A percentile compares a stretch with the other conserved stretches of the same genome.
Conservation (phyloP, 495 filamentous ascomycete genomes). For the Trichoderma orchidacearum region DNA sequence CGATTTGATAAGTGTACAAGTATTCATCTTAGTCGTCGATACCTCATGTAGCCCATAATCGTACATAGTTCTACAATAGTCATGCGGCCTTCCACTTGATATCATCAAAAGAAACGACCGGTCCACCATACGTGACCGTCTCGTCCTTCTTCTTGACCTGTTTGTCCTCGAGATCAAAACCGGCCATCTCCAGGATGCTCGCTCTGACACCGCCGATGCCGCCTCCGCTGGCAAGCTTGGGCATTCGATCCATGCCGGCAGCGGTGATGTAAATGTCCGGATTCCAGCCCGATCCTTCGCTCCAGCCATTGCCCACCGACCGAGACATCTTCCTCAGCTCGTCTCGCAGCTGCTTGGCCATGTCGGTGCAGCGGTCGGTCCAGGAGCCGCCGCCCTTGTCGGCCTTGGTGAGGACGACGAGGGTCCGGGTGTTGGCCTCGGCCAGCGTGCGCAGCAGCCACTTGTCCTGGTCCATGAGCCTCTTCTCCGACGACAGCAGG, state of each 20-base stretch:
- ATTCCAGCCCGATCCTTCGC: slow-evolving; percentile 28
- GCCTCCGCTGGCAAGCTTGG: not conserved
- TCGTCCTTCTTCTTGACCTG: not conserved
- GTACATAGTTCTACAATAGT: not conserved
- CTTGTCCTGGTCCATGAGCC: slow-evolving; percentile 61
- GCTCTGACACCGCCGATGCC: not conserved
- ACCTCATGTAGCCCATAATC: not conserved
- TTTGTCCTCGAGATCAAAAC: not conserved
- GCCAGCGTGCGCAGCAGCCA: slow-evolving; percentile 53
- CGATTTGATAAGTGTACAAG: not conserved
- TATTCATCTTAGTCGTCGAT: not conserved
- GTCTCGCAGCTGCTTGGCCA: slow-evolving; percentile 13
- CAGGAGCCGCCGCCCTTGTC: slow-evolving; percentile 35
- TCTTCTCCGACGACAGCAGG: slow-evolving; percentile 67
- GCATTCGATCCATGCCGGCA: slow-evolving; percentile 11
- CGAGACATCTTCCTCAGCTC: slow-evolving; percentile 22
- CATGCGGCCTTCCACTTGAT: not conserved
- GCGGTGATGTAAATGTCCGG: slow-evolving; percentile 34
- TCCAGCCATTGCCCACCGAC: slow-evolving; percentile 15
- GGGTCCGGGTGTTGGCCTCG: slow-evolving; percentile 48
- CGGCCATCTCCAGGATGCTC: not conserved
- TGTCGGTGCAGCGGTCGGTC: slow-evolving; percentile 2
- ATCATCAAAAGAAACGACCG: slow-evolving; percentile 1
- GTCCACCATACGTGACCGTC: not conserved
- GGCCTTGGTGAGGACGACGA: slow-evolving; percentile 73